Evolutionary conservation across 2,329 filamentous ascomycete species (phyloP), one percentile per base, ranked within the genome.

Genomic region (Colletotrichum sp.): DNA sequence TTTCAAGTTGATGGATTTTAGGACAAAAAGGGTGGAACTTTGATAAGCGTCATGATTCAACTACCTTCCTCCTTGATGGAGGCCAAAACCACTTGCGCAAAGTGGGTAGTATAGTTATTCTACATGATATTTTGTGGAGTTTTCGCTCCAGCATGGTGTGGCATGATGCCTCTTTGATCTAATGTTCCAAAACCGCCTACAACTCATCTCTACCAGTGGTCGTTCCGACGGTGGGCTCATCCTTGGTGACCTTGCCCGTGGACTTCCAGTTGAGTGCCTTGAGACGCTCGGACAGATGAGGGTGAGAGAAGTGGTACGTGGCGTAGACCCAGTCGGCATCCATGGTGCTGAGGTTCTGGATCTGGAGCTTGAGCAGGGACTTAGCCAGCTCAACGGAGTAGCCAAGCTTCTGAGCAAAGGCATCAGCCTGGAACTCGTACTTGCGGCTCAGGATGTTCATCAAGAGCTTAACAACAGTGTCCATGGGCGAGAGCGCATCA

Each of bases 291-390:
- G 96, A 94, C 79, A 99, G 89, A 79, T 98, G 98, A 1, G 97
- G 97, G 86, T 99, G 97, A 28, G 96, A 98, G 90, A 97, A 98
- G 88, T 99, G 96, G 89, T 98, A 99, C 86, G 94, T 97, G 70
- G 97, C 97, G 85, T 98, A 99, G 91, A 98, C 93, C 94, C 95
- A 98, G 86, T 99, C 97, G 32, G 97, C 97, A 81, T 99, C 97
- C 96, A 99, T 98, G 77, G 95, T 97, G 86, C 95, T 98, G 79
- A 99, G 90, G 83, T 99, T 99, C 88, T 98, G 96, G 82, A 98
- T 95, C 87, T 99, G 97, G 68, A 99, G 94, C 89, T 98, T 98
- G 87, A 99, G 96, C 78, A 99, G 91, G 26, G 95, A 97, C 77
- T 92, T 90, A 58, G 96, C 95, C 68, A 99, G 93, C 84, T 98